Conservation (phyloP, 2,329 filamentous ascomycete genomes). For the Pseudophaeomoniella oleicola region DNA sequence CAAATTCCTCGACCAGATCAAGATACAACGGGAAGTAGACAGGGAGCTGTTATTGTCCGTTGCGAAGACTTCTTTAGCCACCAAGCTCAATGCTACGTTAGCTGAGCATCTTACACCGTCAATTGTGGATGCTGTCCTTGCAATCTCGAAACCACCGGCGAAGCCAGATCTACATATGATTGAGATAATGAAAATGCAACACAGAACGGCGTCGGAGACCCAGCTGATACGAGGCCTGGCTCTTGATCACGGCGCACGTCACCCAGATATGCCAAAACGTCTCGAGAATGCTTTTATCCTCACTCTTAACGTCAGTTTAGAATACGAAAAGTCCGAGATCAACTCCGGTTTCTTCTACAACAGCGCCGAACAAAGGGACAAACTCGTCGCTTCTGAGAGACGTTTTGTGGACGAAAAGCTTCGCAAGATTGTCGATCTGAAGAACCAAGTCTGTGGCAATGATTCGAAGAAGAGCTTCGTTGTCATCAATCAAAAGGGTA, state of each 20-base stretch:
- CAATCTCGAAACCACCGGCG: conserved; percentile 75
- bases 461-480: conserved; percentile 94
- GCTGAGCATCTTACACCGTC: conserved; percentile 84
- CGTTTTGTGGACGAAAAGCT: conserved; percentile 92
- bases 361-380: conserved; percentile 89
- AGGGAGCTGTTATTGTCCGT: conserved; percentile 87
- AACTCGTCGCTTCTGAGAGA: conserved; percentile 93
- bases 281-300: conserved; percentile 93
- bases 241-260: conserved; percentile 85
- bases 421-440: conserved; percentile 92
- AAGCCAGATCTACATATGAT: conserved; percentile 99
- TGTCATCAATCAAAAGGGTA: conserved; percentile 98
- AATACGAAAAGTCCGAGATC: conserved; percentile 98
- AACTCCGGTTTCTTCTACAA: conserved; percentile 99
- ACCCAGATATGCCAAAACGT: conserved; percentile 96
- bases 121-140: conserved; percentile 89
- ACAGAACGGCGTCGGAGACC: conserved; percentile 88
- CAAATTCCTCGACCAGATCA: conserved; percentile 93
- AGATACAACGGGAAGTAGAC: conserved; percentile 75
- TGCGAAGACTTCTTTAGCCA: conserved; percentile 84
- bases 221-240: conserved; percentile 88
- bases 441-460: conserved; percentile 91
- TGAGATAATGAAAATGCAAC: conserved; percentile 99
- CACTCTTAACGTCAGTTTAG: conserved; percentile 87
- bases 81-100: conserved; percentile 80